A percentile compares a stretch with the other conserved stretches of the same genome.
These are phyloP conservation scores for Hypoxylon sp. DNA, from an alignment of 2,329 filamentous ascomycete species.

Conservation along the genomic window DNA sequence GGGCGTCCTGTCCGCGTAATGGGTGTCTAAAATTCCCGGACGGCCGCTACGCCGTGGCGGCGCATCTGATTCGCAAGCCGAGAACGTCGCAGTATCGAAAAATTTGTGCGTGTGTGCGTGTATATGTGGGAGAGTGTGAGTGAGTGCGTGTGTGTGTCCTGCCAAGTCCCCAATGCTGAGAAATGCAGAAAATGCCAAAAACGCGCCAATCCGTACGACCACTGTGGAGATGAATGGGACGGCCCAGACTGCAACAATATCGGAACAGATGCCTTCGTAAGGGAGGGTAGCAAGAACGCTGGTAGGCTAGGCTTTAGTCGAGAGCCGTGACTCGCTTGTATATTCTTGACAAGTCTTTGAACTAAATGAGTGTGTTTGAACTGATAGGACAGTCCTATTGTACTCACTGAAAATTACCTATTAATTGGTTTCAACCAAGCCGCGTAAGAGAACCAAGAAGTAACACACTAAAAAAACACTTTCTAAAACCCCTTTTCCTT, in stretches of 20 bases:
- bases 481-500: background rate
- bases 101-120: conserved; percentile 1
- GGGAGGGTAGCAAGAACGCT: background rate
- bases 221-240: conserved; percentile 35
- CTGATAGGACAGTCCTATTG: background rate
- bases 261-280: conserved; percentile 22
- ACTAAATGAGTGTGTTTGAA: conserved; percentile 20
- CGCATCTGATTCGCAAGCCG: conserved; percentile 13
- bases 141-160: background rate
- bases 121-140: too few species aligned
- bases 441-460: background rate
- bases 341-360: conserved; percentile 14
- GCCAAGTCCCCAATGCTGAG: conserved; percentile 35
- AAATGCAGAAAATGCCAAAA: conserved; percentile 32
- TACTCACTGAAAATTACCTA: conserved; percentile 2
- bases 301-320: background rate
- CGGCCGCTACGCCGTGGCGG: conserved; percentile 4
- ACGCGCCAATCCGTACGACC: conserved; percentile 33
- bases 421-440: background rate
- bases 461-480: conserved; percentile 11
- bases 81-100: conserved; percentile 30
- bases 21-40: conserved; percentile 29
- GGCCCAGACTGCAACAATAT: conserved; percentile 37
- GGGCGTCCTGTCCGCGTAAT: conserved; percentile 20
- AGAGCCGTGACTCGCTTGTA: conserved; percentile 12